These are phyloP conservation scores for Russula sp. DNA, from an alignment of 768 basidiomycete species.

Conservation along the genomic window DNA sequence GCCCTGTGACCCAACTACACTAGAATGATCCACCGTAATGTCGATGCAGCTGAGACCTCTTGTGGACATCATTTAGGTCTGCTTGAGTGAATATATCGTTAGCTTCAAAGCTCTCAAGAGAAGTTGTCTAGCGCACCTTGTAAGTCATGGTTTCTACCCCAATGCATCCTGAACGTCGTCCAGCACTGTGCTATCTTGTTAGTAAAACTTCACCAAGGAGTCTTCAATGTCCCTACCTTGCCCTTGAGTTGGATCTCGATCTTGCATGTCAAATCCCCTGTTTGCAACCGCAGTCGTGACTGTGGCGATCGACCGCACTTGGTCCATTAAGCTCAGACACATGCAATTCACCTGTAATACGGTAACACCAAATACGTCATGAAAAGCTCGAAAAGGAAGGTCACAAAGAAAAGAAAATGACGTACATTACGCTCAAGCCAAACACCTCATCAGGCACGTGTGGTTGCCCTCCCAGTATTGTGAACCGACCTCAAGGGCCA, in stretches of 20 bases:
- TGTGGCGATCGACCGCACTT: too few species aligned
- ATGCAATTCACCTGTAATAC: constrained; percentile 58
- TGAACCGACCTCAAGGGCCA: constrained; percentile 75
- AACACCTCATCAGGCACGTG: constrained; percentile 76
- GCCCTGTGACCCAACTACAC: too few species aligned
- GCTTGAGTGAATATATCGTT: too few species aligned
- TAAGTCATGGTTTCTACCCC: too few species aligned
- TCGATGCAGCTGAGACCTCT: too few species aligned
- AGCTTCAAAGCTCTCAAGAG: too few species aligned
- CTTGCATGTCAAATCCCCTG: constrained; percentile 81
- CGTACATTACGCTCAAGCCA: constrained; percentile 71
- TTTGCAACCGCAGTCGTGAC: constrained; percentile 86
- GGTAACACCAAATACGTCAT: neutral
- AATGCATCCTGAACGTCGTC: too few species aligned
- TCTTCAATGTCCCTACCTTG: constrained; percentile 77
- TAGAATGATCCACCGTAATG: too few species aligned
- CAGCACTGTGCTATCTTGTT: too few species aligned
- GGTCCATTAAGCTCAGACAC: constrained; percentile 70
- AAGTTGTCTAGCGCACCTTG: too few species aligned
- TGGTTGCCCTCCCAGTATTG: constrained; percentile 82
- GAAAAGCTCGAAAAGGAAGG: neutral
- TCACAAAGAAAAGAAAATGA: neutral
- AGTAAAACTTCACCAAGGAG: constrained; percentile 17
- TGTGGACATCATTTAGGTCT: too few species aligned
- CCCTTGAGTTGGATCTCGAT: constrained; percentile 82